Conservation (phyloP, 148 eudicot genomes). For the Silene uniflora region DNA sequence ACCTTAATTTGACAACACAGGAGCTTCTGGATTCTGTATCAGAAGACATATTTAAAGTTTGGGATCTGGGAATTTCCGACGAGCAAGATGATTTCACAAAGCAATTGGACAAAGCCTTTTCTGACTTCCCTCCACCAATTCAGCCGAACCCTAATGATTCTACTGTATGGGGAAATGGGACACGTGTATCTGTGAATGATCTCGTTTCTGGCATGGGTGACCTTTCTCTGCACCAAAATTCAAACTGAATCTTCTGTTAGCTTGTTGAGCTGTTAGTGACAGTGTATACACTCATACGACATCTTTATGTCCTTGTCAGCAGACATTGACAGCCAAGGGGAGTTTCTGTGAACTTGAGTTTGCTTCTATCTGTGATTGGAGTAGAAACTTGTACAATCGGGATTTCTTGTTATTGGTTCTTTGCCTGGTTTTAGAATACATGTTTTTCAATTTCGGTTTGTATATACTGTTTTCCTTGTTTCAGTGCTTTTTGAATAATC, state of each 20-base stretch:
- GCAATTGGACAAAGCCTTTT: constrained; percentile 42
- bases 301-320: neutral
- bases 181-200: constrained; percentile 44
- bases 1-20: constrained; percentile 21
- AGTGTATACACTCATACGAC: neutral
- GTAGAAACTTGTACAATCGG: neutral
- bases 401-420: neutral
- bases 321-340: constrained; percentile 5
- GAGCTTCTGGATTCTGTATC: constrained; percentile 27
- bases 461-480: neutral
- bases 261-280: neutral
- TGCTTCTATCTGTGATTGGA: constrained; percentile 5
- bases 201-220: constrained; percentile 52
- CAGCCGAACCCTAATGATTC: constrained; percentile 28
- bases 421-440: neutral
- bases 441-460: neutral
- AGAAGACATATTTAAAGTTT: constrained; percentile 59
- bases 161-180: constrained; percentile 26
- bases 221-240: constrained; percentile 46
- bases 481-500: neutral
- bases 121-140: constrained; percentile 23
- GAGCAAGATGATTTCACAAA: constrained; percentile 58
- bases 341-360: constrained; percentile 11
- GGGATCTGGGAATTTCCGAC: constrained; percentile 55
- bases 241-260: constrained; percentile 13